Percentiles rank a stretch among this genome's conserved stretches.
Conservation (phyloP, 148 eudicot genomes). For the Rhododendron williamsianum region DNA sequence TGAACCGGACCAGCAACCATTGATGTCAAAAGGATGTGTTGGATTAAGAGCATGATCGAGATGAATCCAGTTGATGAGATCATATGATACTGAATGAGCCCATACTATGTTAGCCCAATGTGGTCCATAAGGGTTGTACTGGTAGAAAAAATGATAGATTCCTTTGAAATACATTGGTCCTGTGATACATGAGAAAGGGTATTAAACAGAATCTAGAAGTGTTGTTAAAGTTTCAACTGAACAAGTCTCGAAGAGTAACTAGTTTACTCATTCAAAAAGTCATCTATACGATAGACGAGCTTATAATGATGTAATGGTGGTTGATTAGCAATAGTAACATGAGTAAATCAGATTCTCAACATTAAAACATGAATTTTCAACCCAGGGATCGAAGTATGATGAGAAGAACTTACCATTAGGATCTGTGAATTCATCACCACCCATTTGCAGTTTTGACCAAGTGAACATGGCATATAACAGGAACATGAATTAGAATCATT, state of each 20-base stretch:
- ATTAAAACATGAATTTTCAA: neutral
- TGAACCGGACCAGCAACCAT: constrained; percentile 60
- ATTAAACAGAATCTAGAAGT: neutral
- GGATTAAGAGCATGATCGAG: constrained; percentile 37
- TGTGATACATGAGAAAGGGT: neutral
- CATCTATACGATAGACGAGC: too few species aligned
- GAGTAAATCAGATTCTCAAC: neutral
- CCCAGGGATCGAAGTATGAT: too few species aligned
- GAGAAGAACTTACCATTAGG: constrained; percentile 18
- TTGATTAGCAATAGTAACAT: neutral
- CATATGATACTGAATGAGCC: constrained; percentile 44
- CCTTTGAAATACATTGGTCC: constrained; percentile 30
- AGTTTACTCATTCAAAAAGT: too few species aligned
- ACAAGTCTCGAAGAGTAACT: neutral
- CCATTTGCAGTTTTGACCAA: constrained; percentile 13
- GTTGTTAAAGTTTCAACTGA: too few species aligned
- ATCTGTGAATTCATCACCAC: constrained; percentile 8
- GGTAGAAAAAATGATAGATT: constrained; percentile 30
- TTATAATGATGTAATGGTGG: neutral
- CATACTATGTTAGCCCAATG: constrained; percentile 16
- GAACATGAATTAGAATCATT: neutral
- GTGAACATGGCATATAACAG: neutral
- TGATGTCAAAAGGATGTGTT: constrained; percentile 29
- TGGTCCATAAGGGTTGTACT: constrained; percentile 25
- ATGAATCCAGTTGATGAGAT: constrained; percentile 47